Evolutionary conservation across 2,329 filamentous ascomycete genomes (phyloP).

Genomic region (Trichoderma sp.): DNA sequence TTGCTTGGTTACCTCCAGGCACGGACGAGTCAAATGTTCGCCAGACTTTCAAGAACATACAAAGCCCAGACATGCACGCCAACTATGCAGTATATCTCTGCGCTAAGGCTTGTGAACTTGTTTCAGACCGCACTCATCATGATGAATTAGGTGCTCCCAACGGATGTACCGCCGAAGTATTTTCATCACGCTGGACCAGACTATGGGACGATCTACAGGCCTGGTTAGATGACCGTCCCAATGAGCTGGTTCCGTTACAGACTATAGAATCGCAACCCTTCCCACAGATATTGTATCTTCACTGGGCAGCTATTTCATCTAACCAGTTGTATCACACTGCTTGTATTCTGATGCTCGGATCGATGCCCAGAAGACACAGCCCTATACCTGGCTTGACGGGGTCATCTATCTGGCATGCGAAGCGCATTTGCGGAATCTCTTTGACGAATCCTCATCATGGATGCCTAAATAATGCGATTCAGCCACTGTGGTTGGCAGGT

Average conservation of each 20-base stretch:
- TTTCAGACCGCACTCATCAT: constrained; percentile 50
- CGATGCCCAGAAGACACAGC: constrained; percentile 28
- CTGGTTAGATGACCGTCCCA: constrained; percentile 50
- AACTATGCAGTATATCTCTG: constrained; percentile 61
- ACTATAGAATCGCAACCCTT: constrained; percentile 48
- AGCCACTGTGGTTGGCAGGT: constrained; percentile 59
- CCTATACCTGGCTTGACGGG: neutral
- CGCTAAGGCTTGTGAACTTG: constrained; percentile 52
- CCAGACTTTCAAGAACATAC: neutral
- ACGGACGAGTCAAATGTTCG: neutral
- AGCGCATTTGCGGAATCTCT: constrained; percentile 9
- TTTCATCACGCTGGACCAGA: constrained; percentile 46
- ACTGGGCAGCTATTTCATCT: constrained; percentile 57
- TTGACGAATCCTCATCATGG: constrained; percentile 57
- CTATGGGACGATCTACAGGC: constrained; percentile 53
- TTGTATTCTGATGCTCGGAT: constrained; percentile 52
- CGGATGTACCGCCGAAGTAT: constrained; percentile 43
- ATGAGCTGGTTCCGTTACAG: constrained; percentile 48
- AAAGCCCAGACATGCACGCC: constrained; percentile 54
- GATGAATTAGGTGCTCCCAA: constrained; percentile 49
- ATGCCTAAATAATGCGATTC: constrained; percentile 58
- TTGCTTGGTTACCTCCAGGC: neutral
- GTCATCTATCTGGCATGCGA: constrained; percentile 56
- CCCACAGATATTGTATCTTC: constrained; percentile 53
- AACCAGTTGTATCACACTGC: constrained; percentile 60